A percentile compares a stretch with the other conserved stretches of the same genome.
Evolutionary conservation across 2,329 filamentous ascomycete species (phyloP).

Genomic region (Phaeoacremonium minimum): DNA sequence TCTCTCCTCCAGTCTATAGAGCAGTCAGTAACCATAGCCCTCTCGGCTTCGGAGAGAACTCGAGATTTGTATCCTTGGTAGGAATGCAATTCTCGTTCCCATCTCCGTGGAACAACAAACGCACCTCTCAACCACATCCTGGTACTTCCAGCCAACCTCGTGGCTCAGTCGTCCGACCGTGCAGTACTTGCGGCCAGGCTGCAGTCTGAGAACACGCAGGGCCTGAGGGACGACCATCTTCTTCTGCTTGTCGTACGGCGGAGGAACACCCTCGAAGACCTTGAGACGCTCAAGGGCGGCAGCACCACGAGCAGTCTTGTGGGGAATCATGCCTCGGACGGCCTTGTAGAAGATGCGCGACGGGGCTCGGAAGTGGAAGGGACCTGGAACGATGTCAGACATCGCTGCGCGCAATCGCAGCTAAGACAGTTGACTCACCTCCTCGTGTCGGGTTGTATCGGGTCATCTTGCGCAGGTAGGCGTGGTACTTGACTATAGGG

Average conservation of each 20-base stretch:
- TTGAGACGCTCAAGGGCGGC: slow-evolving; percentile 97
- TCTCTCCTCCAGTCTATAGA: slow-evolving; percentile 87
- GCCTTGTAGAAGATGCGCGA: slow-evolving; percentile 99
- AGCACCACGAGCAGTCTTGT: slow-evolving; percentile 98
- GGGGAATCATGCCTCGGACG: slow-evolving; percentile 99
- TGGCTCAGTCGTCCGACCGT: slow-evolving; percentile 95
- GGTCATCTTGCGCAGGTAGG: slow-evolving; percentile 99
- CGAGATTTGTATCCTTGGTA: no score
- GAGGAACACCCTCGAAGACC: slow-evolving; percentile 99
- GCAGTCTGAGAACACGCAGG: slow-evolving; percentile 90
- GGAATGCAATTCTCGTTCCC: no score
- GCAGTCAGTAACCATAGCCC: slow-evolving; percentile 11
- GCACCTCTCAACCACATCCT: slow-evolving; percentile 96
- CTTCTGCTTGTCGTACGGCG: slow-evolving; percentile 99
- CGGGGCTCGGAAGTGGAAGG: slow-evolving; percentile 99
- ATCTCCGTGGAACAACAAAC: no score
- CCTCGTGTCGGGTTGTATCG: slow-evolving; percentile 99
- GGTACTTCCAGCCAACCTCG: slow-evolving; percentile 99
- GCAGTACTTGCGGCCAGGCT: slow-evolving; percentile 99
- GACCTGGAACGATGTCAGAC: no score
- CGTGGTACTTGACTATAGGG: slow-evolving; percentile 97
- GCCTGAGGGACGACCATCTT: slow-evolving; percentile 99
- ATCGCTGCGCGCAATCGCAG: no score
- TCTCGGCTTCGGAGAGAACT: no score
- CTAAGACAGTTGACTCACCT: slow-evolving; percentile 68